phyloP scores from a whole-genome alignment of 1,284 basidiomycete species.

The Naganishia albida region DNA sequence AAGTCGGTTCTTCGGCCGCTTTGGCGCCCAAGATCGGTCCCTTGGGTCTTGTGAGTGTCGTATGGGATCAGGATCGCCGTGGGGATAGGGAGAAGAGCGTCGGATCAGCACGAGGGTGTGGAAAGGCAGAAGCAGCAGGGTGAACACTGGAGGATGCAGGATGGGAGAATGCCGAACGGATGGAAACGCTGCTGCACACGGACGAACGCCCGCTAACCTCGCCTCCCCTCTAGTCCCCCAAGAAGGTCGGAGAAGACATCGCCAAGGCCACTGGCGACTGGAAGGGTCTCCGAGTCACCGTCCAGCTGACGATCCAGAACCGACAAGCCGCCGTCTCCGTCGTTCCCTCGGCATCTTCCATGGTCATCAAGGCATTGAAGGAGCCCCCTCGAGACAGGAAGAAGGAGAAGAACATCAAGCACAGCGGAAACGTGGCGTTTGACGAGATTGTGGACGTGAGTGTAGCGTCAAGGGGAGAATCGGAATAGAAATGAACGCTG shows the following conservation, averaged over 20 bases:
- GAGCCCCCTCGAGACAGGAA: slow-evolving; percentile 99
- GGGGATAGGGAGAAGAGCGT: too few relatives aligned
- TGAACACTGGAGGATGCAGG: too few relatives aligned
- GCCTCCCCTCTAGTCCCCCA: slow-evolving; percentile 73
- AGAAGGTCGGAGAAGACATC: slow-evolving; percentile 99
- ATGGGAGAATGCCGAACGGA: too few relatives aligned
- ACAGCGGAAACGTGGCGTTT: slow-evolving; percentile 90
- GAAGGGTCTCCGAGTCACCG: slow-evolving; percentile 99
- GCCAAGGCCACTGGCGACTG: slow-evolving; percentile 98
- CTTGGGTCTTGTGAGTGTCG: slow-evolving; percentile 84
- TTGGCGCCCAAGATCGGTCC: slow-evolving; percentile 99
- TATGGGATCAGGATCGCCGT: background rate
- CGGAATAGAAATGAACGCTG: background rate
- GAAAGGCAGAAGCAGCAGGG: background rate
- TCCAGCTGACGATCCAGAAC: slow-evolving; percentile 99
- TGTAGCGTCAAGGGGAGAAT: slow-evolving; percentile 18
- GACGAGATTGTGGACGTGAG: slow-evolving; percentile 87
- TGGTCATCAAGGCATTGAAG: slow-evolving; percentile 98
- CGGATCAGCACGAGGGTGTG: background rate
- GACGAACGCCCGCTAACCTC: background rate
- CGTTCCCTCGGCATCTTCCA: slow-evolving; percentile 95
- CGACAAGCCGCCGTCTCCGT: slow-evolving; percentile 97
- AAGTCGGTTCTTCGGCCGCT: slow-evolving; percentile 97
- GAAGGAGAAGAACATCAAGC: slow-evolving; percentile 99
- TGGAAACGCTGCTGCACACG: too few relatives aligned